Base-by-base conservation (phyloP, 2,329 filamentous ascomycete species). In the Monascus ruber region DNA sequence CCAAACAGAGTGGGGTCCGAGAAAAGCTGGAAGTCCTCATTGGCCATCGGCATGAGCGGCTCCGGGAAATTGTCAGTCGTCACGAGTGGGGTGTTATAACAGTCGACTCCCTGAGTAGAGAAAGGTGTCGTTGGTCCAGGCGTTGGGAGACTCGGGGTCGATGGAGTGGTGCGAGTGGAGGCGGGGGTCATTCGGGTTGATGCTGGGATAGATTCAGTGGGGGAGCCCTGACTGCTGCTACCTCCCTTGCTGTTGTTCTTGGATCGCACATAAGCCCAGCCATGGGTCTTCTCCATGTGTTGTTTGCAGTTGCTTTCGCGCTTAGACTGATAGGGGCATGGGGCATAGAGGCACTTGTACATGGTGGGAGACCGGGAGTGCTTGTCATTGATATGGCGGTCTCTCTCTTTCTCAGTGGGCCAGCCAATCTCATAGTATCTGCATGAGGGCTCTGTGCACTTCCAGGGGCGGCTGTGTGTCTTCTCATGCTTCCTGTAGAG, bases 341-440 rank as follows among this genome's bases (percentile, higher is more conserved):
- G 82, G 51, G 79, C 73, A 65, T 76, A 96, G 35, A 79, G 66
- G 66, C 91, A 98, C 66, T 85, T 79, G 63, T 79, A 94, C 68
- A 93, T 79, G 33, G 79, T 72, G 4, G 91, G 88, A 28, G 79
- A 73, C 38, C 76, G 67, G 11, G 85, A 88, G 68, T 98, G 91
- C 69, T 93, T 94, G 70, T 98, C 91, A 61, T 95, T 95, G 64
- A 86, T 76, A 63, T 98, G 91, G 38, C 91, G 84, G 53, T 94
- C 88, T 65, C 88, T 84, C 67, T 96, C 91, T 68, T 98, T 96
- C 66, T 96, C 88, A 0, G 91, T 96, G 4, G 91, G 89, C 84
- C 89, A 96, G 36, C 91, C 91, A 52, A 84, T 79, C 28, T 82
- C 76, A 60, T 84, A 79, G 63, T 94, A 96, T 60, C 93, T 94